These are phyloP conservation scores for Candida dajiaensis DNA, from an alignment of 805 yeast species.

Conservation along the genomic window DNA sequence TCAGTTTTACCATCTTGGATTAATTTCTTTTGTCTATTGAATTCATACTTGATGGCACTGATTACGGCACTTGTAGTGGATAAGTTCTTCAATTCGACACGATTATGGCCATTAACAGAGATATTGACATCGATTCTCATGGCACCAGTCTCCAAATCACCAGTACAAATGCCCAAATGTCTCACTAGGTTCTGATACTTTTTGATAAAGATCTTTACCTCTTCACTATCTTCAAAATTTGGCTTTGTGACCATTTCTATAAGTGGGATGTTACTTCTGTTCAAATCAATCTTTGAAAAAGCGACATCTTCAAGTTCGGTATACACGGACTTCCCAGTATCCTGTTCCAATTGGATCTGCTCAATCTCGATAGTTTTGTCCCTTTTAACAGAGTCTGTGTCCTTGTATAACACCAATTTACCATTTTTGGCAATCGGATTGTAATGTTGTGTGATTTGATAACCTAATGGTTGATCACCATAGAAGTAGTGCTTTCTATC, in stretches of 20 bases:
- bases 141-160: slow-evolving; percentile 92
- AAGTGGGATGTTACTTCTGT: slow-evolving; percentile 79
- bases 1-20: slow-evolving; percentile 34
- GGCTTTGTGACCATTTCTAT: slow-evolving; percentile 92
- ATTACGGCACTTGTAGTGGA: slow-evolving; percentile 78
- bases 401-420: slow-evolving; percentile 36
- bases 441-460: slow-evolving; percentile 89
- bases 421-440: slow-evolving; percentile 77
- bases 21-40: slow-evolving; percentile 54
- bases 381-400: slow-evolving; percentile 47
- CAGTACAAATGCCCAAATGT: slow-evolving; percentile 70
- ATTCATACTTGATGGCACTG: slow-evolving; percentile 71
- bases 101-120: slow-evolving; percentile 62
- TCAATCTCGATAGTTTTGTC: slow-evolving; percentile 52
- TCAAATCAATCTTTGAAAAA: slow-evolving; percentile 58
- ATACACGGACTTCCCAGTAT: slow-evolving; percentile 79
- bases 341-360: slow-evolving; percentile 92
- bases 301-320: slow-evolving; percentile 25
- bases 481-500: slow-evolving; percentile 96
- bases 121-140: slow-evolving; percentile 93
- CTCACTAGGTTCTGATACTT: slow-evolving; percentile 71
- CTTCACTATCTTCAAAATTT: slow-evolving; percentile 60
- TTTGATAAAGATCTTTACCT: slow-evolving; percentile 73
- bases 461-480: slow-evolving; percentile 94
- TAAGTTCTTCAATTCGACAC: slow-evolving; percentile 88